phyloP scores from a whole-genome alignment of 169 alveolate genomes.

The Eimeria maxima region DNA sequence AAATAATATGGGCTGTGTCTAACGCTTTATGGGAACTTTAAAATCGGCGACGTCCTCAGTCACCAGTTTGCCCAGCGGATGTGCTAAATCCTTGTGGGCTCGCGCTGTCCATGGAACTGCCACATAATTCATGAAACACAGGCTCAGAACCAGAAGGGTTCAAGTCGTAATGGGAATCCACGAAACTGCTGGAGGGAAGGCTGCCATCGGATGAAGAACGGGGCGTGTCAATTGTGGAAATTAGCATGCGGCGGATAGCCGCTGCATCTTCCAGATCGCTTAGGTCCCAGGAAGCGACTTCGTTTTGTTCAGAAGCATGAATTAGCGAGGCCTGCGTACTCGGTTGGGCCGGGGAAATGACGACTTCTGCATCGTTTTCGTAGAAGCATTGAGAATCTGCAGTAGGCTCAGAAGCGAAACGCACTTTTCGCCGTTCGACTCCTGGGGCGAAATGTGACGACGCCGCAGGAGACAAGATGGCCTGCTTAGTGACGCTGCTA shows the following conservation, averaged over 20 bases:
- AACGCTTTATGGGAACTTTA: neutral
- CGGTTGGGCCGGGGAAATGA: constrained; percentile 6
- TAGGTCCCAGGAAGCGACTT: constrained; percentile 1
- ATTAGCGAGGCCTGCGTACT: neutral
- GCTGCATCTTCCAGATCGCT: constrained; percentile 47
- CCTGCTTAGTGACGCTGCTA: neutral
- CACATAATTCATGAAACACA: constrained; percentile 7
- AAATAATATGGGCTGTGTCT: neutral
- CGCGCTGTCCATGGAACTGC: neutral
- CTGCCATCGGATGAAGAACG: constrained; percentile 21
- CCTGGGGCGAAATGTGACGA: neutral
- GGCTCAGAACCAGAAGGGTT: neutral
- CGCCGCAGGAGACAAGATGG: neutral
- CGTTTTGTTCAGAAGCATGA: neutral
- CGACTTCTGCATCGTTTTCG: constrained; percentile 63
- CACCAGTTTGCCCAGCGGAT: neutral
- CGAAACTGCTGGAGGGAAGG: constrained; percentile 6
- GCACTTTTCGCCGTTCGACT: constrained; percentile 34
- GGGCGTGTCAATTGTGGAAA: constrained; percentile 28
- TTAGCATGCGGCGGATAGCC: constrained; percentile 23
- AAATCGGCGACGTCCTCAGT: neutral
- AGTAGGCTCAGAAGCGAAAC: constrained; percentile 1
- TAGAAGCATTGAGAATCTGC: neutral
- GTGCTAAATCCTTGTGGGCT: neutral
- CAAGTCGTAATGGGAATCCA: neutral